Conservation (phyloP, 176 grass and related monocot species). For the Aegilops tauschii region DNA sequence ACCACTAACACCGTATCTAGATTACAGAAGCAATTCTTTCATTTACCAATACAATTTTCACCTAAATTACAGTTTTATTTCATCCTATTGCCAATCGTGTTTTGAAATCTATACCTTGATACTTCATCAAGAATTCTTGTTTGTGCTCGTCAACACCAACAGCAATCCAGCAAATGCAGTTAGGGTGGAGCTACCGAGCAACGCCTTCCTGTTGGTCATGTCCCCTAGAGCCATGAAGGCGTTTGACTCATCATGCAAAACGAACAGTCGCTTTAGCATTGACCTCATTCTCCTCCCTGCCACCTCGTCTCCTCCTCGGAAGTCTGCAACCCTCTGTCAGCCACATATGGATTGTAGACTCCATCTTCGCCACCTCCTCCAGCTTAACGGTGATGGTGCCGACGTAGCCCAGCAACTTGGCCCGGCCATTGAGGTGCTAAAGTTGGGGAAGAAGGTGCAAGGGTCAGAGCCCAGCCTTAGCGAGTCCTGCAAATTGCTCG, state of each 20-base stretch:
- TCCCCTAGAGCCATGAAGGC: conserved; percentile 32
- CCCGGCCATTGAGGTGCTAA: conserved; percentile 48
- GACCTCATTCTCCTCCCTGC: conserved; percentile 33
- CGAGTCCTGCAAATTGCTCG: conserved; percentile 58
- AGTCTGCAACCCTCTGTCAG: background rate
- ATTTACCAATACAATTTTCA: background rate
- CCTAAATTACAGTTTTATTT: conserved; percentile 20
- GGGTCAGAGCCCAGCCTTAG: conserved; percentile 58
- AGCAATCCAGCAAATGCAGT: conserved; percentile 46
- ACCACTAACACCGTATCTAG: background rate
- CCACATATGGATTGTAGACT: conserved; percentile 29
- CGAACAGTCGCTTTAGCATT: conserved; percentile 50
- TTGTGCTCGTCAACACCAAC: conserved; percentile 53
- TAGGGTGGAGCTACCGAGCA: conserved; percentile 44
- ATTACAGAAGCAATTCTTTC: background rate
- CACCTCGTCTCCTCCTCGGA: conserved; percentile 29
- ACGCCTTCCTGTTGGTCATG: conserved; percentile 40
- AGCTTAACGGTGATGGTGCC: conserved; percentile 54
- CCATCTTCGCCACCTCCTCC: conserved; percentile 42
- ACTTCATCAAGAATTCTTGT: conserved; percentile 61
- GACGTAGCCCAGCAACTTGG: conserved; percentile 53
- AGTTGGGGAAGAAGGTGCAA: conserved; percentile 40
- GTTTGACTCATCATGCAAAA: conserved; percentile 54
- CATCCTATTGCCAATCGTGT: conserved; percentile 12
- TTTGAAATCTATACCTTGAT: conserved; percentile 20